Base-by-base conservation (phyloP, 1,284 basidiomycete species). In the Pulveroboletus ridleyi region DNA sequence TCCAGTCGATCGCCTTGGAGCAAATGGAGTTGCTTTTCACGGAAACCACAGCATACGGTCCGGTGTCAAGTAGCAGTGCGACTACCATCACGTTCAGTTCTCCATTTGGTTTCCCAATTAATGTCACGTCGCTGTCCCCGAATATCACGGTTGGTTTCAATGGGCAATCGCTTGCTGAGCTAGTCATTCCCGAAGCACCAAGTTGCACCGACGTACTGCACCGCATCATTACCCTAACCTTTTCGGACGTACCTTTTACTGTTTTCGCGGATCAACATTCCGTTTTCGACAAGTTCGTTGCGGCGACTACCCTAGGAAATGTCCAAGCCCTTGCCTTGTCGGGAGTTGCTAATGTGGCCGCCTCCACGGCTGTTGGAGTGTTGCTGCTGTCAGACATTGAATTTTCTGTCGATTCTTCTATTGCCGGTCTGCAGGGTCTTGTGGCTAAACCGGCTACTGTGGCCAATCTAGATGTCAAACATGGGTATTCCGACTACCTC, bases 51-150 rank as follows among this genome's bases (percentile, higher is more conserved):
- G 84, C 88, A 15, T 92, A 86, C 66, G 75, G 72, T 56, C 91
- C 92, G 4, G 70, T 79, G 13, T 85, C 90, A n/a, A 86, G 86
- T 66, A 90, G 88, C 64, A 82, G 83, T 65, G 81, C 84, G 59
- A 88, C 89, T 0, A 83, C 83, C 23, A 88, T 88, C 1, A 78
- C 84, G 4, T 92, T 94, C 79, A 84, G 82, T 56, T 77, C 93
- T 14, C 91, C 91, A 4, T 94, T 93, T 72, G 81, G 73, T 41
- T 92, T 94, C 79, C 89, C 91, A 0, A 68, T 93, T 60, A 86
- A 92, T 71, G 89, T 93, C 66, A 81, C 81, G 23, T 81, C 86
- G 7, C 75, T 91, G 58, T 82, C 86, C 63, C 88, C 89, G 76
- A 87, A 86, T 52, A 86, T 92, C 67, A 86, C 84, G 1, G 80